These are phyloP conservation scores for Aquilaria sinensis DNA, from an alignment of 345 rosid species.

Conservation along the genomic window DNA sequence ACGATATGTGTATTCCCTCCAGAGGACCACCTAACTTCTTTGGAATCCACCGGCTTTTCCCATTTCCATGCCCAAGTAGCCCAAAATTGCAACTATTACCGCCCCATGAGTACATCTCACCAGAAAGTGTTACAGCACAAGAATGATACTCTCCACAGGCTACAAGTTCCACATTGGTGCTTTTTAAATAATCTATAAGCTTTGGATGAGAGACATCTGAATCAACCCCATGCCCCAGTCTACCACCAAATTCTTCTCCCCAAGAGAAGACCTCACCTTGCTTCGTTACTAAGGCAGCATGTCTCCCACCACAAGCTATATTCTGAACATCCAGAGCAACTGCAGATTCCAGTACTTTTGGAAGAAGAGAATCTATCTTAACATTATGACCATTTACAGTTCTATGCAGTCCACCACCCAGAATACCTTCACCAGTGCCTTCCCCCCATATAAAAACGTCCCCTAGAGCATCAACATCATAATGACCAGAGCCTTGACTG, in stretches of 20 bases:
- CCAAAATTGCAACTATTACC: constrained; percentile 52
- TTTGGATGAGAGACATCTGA: constrained; percentile 68
- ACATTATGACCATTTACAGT: constrained; percentile 34
- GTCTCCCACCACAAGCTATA: constrained; percentile 73
- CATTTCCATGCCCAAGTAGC: constrained; percentile 68
- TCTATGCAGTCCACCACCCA: constrained; percentile 63
- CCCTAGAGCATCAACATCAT: constrained; percentile 73
- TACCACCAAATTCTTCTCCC: constrained; percentile 74
- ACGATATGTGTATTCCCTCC: constrained; percentile 72
- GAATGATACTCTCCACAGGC: constrained; percentile 78
- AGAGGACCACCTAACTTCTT: constrained; percentile 65
- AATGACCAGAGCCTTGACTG: constrained; percentile 81
- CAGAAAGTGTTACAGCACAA: constrained; percentile 72
- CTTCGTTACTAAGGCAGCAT: constrained; percentile 67
- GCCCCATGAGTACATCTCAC: constrained; percentile 79
- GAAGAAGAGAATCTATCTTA: constrained; percentile 60
- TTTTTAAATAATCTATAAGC: constrained; percentile 55
- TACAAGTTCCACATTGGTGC: constrained; percentile 54
- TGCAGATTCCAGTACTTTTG: constrained; percentile 67
- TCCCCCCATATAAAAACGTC: constrained; percentile 88
- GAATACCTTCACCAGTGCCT: constrained; percentile 57
- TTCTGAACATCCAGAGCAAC: constrained; percentile 74
- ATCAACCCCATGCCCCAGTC: constrained; percentile 82
- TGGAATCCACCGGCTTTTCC: constrained; percentile 60
- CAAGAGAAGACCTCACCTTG: constrained; percentile 77